phyloP scores from a whole-genome alignment of 139 green algal genomes.

The Parachlorella kessleri region DNA sequence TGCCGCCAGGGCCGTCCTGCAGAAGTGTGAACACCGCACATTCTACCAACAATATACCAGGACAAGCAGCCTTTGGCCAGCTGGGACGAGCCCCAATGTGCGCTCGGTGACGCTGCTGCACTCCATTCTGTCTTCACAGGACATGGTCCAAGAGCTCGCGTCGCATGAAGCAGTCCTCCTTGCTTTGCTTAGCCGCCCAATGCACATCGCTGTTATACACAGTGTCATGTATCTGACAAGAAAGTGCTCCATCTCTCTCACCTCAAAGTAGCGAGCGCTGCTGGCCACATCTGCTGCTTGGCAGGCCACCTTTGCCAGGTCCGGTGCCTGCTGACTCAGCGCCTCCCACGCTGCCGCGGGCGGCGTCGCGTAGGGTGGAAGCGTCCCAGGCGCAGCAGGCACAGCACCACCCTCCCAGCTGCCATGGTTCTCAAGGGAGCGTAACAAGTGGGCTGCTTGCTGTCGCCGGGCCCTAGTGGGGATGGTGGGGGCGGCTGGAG shows the following conservation, averaged over 20 bases:
- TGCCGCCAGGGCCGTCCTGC: not conserved
- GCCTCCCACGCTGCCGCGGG: conserved; percentile 33
- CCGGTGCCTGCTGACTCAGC: conserved; percentile 12
- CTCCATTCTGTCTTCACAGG: too few species aligned
- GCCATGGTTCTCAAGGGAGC: conserved; percentile 23
- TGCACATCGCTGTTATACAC: not conserved
- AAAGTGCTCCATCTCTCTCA: not conserved
- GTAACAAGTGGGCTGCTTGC: conserved; percentile 13
- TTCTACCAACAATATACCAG: too few species aligned
- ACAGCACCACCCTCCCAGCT: conserved; percentile 17
- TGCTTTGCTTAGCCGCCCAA: not conserved
- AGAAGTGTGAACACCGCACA: not conserved
- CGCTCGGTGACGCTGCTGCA: too few species aligned
- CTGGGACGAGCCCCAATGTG: too few species aligned
- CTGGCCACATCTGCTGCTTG: conserved; percentile 31
- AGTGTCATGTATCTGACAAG: not conserved
- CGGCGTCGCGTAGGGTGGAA: not conserved
- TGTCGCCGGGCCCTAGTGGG: not conserved
- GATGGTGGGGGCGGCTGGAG: not conserved
- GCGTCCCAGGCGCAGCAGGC: not conserved
- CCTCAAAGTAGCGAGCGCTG: conserved; percentile 37
- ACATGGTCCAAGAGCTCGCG: not conserved
- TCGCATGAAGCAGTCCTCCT: not conserved
- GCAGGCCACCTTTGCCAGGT: conserved; percentile 27
- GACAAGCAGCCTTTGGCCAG: too few species aligned